A percentile compares a stretch with the other conserved stretches of the same genome.
These are phyloP conservation scores for Dactylellina leptospora DNA, from an alignment of 2,329 filamentous ascomycete species.

Conservation along the genomic window DNA sequence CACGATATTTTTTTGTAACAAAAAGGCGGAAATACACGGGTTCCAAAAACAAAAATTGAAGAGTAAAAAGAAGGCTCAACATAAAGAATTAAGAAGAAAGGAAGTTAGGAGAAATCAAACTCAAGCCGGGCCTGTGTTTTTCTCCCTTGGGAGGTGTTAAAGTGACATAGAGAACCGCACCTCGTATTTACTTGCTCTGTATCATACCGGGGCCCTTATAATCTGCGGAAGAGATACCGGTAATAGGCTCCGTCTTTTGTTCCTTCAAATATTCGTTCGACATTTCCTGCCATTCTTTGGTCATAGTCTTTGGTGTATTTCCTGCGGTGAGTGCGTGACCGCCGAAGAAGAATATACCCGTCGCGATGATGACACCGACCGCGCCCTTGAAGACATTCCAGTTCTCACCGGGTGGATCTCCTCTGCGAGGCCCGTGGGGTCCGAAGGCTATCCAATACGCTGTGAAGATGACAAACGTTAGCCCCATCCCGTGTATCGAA, in stretches of 20 bases:
- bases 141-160: not conserved
- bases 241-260: slow-evolving; percentile 86
- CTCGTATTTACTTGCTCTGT: slow-evolving; percentile 63
- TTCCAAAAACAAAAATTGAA: slow-evolving; percentile 1
- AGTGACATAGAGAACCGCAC: not conserved
- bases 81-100: not conserved
- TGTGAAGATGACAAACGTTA: slow-evolving; percentile 62
- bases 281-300: slow-evolving; percentile 94
- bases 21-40: not conserved
- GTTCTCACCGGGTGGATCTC: slow-evolving; percentile 82
- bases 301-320: slow-evolving; percentile 84
- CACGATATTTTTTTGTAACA: slow-evolving; percentile 1
- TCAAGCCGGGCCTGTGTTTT: slow-evolving; percentile 4
- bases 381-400: slow-evolving; percentile 80
- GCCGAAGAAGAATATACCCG: slow-evolving; percentile 74
- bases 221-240: slow-evolving; percentile 79
- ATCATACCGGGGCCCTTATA: slow-evolving; percentile 82
- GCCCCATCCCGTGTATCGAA: not conserved
- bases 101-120: not conserved
- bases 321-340: slow-evolving; percentile 75
- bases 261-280: slow-evolving; percentile 90
- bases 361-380: slow-evolving; percentile 71
- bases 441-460: slow-evolving; percentile 99
- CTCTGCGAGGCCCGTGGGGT: slow-evolving; percentile 89
- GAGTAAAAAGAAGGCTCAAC: not conserved